Evolutionary conservation across 2,329 filamentous ascomycete genomes (phyloP), one percentile per base, ranked within the genome.

Genomic region (Zasmidium cellare): DNA sequence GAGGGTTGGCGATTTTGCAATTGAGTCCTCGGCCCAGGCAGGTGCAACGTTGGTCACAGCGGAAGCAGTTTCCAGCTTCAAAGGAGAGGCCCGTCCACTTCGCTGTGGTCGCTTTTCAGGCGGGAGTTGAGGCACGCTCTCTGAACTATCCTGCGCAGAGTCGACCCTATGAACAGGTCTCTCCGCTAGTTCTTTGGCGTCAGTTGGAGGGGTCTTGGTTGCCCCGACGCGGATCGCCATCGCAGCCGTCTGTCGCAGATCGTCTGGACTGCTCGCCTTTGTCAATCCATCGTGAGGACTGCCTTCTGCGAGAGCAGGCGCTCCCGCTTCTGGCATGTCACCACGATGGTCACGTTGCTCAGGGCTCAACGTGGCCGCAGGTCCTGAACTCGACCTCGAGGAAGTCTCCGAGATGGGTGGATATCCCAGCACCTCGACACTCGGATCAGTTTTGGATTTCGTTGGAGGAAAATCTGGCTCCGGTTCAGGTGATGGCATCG

Each of bases 1-100:
- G 3, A 68, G 53, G 2, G 61, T 67, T 2, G 67, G 66, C 14
- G 67, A 68, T 19, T 60, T 61, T n/a, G 55, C 56, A 23, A 68
- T 55, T 2, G 60, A 63, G 38, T 63, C 62, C 35, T 54, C 46
- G 20, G 58, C 55, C 31, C 47, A 16, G 9, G 54, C 46, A 41
- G 41, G 20, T 49, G 24, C 19, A n/a, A 46, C 18, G 24, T 55
- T 44, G 19, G 35, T 48, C 23, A 28, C 47, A 14, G 51, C 19
- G 16, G 50, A 24, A 54, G 49, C 51, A 16, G 50, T 55, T 11
- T 53, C 31, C 18, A 62, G 16, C 46, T 49, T 50, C 24, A 53
- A 41, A 28, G 56, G 41, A 50, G 53, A 44, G 16, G 48, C 51
- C n/a, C 11, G 24, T 45, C 46, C 56, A 22, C 50, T 51, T 12